Percentiles rank a stretch among this genome's conserved stretches.
phyloP scores from a whole-genome alignment of 2,329 filamentous ascomycete species.

The Biscogniauxia sp. region DNA sequence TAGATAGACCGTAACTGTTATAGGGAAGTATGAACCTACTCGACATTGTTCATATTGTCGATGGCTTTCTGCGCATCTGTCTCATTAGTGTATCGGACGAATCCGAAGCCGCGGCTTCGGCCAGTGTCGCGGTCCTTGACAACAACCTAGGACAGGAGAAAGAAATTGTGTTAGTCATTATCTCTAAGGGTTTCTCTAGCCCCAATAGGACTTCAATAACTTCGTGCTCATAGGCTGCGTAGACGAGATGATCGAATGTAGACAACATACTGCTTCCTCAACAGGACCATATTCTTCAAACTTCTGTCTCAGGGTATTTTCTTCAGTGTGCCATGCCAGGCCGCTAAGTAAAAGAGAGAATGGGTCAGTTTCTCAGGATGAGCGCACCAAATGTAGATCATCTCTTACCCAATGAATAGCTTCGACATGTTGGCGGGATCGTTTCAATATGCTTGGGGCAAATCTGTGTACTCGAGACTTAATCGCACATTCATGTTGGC shows the following conservation, averaged over 20 bases:
- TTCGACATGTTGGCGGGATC: slow-evolving; percentile 69
- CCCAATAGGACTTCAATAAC: neutral
- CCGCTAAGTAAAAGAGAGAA: slow-evolving; percentile 55
- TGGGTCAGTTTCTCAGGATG: slow-evolving; percentile 9
- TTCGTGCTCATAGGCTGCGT: neutral
- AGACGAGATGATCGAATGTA: neutral
- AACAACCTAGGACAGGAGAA: slow-evolving; percentile 65
- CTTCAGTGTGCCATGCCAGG: slow-evolving; percentile 98
- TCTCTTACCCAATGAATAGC: slow-evolving; percentile 84
- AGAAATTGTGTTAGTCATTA: slow-evolving; percentile 17
- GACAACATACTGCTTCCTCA: slow-evolving; percentile 84
- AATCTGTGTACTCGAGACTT: neutral
- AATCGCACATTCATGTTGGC: neutral
- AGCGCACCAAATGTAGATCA: slow-evolving; percentile 6
- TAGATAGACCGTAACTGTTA: slow-evolving; percentile 1
- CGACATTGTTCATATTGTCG: slow-evolving; percentile 77
- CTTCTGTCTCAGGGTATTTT: slow-evolving; percentile 79
- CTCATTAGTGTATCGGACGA: slow-evolving; percentile 83
- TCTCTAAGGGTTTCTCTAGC: slow-evolving; percentile 1
- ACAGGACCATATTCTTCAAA: slow-evolving; percentile 90
- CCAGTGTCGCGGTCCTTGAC: slow-evolving; percentile 97
- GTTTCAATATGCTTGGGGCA: neutral
- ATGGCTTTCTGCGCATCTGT: slow-evolving; percentile 76
- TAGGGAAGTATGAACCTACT: slow-evolving; percentile 58
- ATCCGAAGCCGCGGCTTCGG: slow-evolving; percentile 95